Percentiles rank a stretch among this genome's conserved stretches.
These are phyloP conservation scores for Juncus effusus DNA, from an alignment of 176 grass and related monocot genomes.

Conservation along the genomic window DNA sequence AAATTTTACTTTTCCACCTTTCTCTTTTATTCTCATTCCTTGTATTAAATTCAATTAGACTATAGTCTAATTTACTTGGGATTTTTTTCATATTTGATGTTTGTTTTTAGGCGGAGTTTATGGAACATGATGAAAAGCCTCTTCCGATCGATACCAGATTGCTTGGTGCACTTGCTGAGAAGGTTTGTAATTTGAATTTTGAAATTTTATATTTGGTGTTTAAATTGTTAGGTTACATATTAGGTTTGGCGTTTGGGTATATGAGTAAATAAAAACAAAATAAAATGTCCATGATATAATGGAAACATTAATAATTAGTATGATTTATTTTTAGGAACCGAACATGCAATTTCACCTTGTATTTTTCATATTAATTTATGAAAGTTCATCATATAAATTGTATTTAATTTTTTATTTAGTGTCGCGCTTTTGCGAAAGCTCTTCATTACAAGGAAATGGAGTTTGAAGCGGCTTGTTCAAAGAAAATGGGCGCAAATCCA, in stretches of 20 bases:
- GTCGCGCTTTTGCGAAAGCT: slow-evolving; percentile 94
- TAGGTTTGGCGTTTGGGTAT: no score
- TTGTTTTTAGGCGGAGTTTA: slow-evolving; percentile 82
- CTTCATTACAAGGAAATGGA: slow-evolving; percentile 99
- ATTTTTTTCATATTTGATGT: slow-evolving; percentile 24
- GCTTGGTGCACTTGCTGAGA: slow-evolving; percentile 97
- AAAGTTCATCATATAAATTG: not conserved
- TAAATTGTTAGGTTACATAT: no score
- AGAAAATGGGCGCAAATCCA: slow-evolving; percentile 98
- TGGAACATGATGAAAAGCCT: slow-evolving; percentile 98
- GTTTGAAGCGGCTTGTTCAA: slow-evolving; percentile 88
- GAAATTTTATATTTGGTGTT: no score
- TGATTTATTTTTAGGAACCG: no score
- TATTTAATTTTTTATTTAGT: slow-evolving; percentile 38
- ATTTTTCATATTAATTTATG: no score
- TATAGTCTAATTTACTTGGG: slow-evolving; percentile 5
- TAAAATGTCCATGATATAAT: not conserved
- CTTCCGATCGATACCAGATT: slow-evolving; percentile 98
- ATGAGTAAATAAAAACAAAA: no score
- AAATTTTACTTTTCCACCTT: slow-evolving; percentile 15
- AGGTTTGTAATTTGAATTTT: slow-evolving; percentile 40
- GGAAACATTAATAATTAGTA: slow-evolving; percentile 20
- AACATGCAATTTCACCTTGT: no score
- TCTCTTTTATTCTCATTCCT: not conserved
- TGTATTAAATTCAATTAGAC: slow-evolving; percentile 4